These are phyloP conservation scores for Dioscorea zingiberensis DNA, from an alignment of 106 monocot species.

Conservation along the genomic window DNA sequence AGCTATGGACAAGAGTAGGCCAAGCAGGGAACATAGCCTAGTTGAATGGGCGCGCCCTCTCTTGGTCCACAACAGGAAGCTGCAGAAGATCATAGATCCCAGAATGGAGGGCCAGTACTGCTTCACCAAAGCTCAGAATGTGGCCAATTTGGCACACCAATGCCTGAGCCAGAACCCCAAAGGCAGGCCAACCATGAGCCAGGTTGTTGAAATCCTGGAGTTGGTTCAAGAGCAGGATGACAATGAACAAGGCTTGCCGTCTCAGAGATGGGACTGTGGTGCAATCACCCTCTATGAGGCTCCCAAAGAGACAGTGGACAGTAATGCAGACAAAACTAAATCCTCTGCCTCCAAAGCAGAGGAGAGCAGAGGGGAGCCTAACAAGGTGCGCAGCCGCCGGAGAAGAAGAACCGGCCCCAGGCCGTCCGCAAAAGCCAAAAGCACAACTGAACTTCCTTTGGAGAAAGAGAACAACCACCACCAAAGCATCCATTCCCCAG, in stretches of 20 bases:
- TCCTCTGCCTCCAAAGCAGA: not conserved
- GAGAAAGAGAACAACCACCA: slow-evolving; percentile 22
- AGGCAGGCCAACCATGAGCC: slow-evolving; percentile 50
- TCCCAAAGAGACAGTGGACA: slow-evolving; percentile 24
- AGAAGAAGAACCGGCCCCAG: slow-evolving; percentile 15
- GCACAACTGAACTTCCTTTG: slow-evolving; percentile 52
- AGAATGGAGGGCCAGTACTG: slow-evolving; percentile 49
- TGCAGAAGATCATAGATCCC: slow-evolving; percentile 50
- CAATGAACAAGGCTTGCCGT: slow-evolving; percentile 19
- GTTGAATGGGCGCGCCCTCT: slow-evolving; percentile 74
- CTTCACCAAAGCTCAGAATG: slow-evolving; percentile 15
- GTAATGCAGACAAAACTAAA: slow-evolving; percentile 1
- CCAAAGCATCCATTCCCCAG: slow-evolving; percentile 28
- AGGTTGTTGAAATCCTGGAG: slow-evolving; percentile 52
- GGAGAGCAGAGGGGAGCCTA: not conserved
- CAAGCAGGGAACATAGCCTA: slow-evolving; percentile 53
- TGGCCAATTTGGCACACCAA: slow-evolving; percentile 51
- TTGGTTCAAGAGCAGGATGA: slow-evolving; percentile 30
- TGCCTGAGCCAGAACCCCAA: slow-evolving; percentile 68
- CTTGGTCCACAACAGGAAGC: slow-evolving; percentile 44
- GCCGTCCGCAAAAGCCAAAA: slow-evolving; percentile 26
- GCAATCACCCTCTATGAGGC: slow-evolving; percentile 71
- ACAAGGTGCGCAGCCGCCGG: not conserved
- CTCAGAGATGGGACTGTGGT: slow-evolving; percentile 11
- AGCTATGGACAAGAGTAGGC: slow-evolving; percentile 55